Evolutionary conservation across 345 rosid genomes (phyloP).

Genomic region (Nephelium lappaceum): DNA sequence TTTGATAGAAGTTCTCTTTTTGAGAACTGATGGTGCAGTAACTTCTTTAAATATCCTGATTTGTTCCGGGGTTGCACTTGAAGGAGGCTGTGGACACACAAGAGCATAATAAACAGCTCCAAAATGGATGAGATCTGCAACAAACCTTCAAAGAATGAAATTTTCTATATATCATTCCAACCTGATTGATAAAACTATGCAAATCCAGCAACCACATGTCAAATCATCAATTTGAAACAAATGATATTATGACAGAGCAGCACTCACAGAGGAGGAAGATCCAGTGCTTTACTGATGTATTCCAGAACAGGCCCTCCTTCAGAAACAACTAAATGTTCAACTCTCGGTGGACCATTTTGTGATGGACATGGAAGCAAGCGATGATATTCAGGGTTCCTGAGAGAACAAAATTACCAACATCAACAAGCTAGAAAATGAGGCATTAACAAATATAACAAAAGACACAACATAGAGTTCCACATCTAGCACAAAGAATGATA

Average conservation of each 20-base stretch:
- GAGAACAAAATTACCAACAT: constrained; percentile 14
- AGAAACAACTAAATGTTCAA: constrained; percentile 82
- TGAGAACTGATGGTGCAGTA: constrained; percentile 66
- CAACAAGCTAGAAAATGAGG: neutral
- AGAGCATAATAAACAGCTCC: constrained; percentile 95
- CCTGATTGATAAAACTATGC: constrained; percentile 9
- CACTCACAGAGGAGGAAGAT: constrained; percentile 89
- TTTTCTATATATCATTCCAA: constrained; percentile 35
- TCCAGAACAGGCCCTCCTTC: constrained; percentile 65
- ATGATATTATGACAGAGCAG: constrained; percentile 8
- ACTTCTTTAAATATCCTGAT: constrained; percentile 60
- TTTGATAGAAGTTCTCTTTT: constrained; percentile 68
- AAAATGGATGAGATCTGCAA: constrained; percentile 91
- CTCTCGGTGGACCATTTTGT: constrained; percentile 59
- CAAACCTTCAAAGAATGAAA: constrained; percentile 80
- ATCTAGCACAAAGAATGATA: neutral
- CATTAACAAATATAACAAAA: neutral
- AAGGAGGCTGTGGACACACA: constrained; percentile 91
- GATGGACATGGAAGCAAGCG: constrained; percentile 82
- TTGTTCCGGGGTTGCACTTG: constrained; percentile 75
- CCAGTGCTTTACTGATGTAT: constrained; percentile 57
- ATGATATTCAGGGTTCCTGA: constrained; percentile 63
- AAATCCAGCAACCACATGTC: neutral
- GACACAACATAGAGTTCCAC: neutral
- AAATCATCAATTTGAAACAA: constrained; percentile 9